Conservation (phyloP, 352 stramenopile genomes). For the Thraustochytrium striatum region DNA sequence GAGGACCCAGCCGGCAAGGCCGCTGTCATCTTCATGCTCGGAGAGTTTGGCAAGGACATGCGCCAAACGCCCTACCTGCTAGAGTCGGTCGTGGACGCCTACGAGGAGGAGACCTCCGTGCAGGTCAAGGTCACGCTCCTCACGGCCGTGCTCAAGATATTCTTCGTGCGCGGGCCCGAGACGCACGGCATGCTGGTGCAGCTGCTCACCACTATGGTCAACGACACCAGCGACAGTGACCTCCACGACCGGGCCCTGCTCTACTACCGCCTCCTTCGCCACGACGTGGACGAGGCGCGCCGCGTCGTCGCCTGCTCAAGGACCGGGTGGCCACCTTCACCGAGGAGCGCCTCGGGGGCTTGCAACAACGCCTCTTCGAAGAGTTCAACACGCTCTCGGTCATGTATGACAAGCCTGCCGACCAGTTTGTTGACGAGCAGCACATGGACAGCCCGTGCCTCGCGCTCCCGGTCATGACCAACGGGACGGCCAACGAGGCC, state of each 20-base stretch:
- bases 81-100: conserved; percentile 83
- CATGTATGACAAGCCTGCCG: conserved; percentile 90
- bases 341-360: conserved; percentile 72
- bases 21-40: conserved; percentile 91
- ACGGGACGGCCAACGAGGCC: not conserved
- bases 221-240: conserved; percentile 88
- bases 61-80: conserved; percentile 90
- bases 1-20: conserved; percentile 79
- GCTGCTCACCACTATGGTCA: conserved; percentile 84
- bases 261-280: conserved; percentile 92
- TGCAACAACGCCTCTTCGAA: conserved; percentile 77
- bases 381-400: conserved; percentile 98
- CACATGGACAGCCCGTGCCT: not conserved
- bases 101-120: conserved; percentile 77
- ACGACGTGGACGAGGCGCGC: conserved; percentile 84
- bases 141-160: conserved; percentile 92
- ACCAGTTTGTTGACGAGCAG: conserved; percentile 79
- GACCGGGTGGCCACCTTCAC: conserved; percentile 62
- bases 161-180: conserved; percentile 95
- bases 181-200: conserved; percentile 94
- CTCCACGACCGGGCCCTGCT: conserved; percentile 93
- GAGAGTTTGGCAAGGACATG: conserved; percentile 84
- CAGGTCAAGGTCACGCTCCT: conserved; percentile 88
- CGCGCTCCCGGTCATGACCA: not conserved
- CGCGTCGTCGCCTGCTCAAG: conserved; percentile 69